Percentiles rank a stretch among this genome's conserved stretches.
Evolutionary conservation across 495 filamentous ascomycete genomes (phyloP).

Genomic region (Trichoderma asperelloides): DNA sequence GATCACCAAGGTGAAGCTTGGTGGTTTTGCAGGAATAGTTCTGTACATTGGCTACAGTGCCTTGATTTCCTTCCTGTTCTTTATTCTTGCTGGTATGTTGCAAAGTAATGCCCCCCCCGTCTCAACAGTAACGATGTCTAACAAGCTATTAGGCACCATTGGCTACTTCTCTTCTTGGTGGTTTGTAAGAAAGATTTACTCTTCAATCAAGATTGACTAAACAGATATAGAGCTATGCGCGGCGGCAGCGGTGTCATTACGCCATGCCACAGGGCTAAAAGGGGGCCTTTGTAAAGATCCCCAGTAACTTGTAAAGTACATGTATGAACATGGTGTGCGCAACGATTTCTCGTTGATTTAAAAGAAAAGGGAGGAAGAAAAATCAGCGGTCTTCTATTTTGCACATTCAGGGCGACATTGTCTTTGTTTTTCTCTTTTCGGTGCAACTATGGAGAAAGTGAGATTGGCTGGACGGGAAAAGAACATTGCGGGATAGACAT

Average conservation of each 20-base stretch:
- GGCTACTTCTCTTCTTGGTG: conserved; percentile 92
- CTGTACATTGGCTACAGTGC: conserved; percentile 90
- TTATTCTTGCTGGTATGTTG: conserved; percentile 80
- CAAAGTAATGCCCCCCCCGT: neutral
- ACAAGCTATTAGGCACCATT: conserved; percentile 61
- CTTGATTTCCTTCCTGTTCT: conserved; percentile 82
- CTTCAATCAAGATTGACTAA: conserved; percentile 92
- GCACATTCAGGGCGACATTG: neutral
- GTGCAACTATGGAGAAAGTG: neutral
- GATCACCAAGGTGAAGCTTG: conserved; percentile 73
- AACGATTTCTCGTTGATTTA: neutral
- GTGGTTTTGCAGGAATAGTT: conserved; percentile 74
- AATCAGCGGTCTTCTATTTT: neutral
- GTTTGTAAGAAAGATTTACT: conserved; percentile 88
- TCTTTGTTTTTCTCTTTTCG: neutral
- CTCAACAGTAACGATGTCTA: neutral
- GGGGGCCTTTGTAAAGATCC: neutral
- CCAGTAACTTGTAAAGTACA: neutral
- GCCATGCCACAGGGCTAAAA: neutral
- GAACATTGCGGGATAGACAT: conserved; percentile 8
- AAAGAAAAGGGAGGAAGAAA: neutral
- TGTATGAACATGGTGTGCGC: neutral
- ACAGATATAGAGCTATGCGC: neutral
- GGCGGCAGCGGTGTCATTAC: neutral
- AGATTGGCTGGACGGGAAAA: neutral